Evolutionary conservation across 179 eudicot species (phyloP), one percentile per base, ranked within the genome.

Genomic region (Beta lomatogona): DNA sequence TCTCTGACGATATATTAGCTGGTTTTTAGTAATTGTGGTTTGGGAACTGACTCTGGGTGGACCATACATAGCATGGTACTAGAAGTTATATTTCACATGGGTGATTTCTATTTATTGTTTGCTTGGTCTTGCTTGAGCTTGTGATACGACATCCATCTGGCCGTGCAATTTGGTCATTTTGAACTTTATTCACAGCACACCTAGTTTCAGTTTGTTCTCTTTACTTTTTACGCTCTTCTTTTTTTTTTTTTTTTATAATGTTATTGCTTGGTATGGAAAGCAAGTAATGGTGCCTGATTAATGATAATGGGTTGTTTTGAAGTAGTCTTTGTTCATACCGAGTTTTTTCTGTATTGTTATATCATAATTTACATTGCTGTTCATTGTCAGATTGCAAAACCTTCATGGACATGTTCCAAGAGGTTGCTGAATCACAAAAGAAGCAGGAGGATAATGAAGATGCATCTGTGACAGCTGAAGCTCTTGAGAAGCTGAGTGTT

Each of bases 351-450:
- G 12, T 71, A 21, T 50, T n/a, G 1, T 72, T 12, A 72, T 72
- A 22, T 72, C 18, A 1, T 53, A 25, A 52, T 7, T 13, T 9
- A 5, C 10, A 18, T 11, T 22, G 31, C 21, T 71, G 75, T 25
- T 31, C 58, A 57, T 75, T 52, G 28, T 52, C 88, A 93, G 97
- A 92, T 83, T 85, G 89, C 89, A 92, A 86, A 79, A 70, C 73
- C 25, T 93, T 93, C 87, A 93, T 88, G 91, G 93, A 90, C 82
- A 82, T 67, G 63, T 82, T 92, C 80, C 88, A 87, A 86, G 93
- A 92, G 87, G 80, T 92, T 36, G 92, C 92, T 48, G 94, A 91
- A 84, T 92, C 94, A 64, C 94, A 87, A 79, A 77, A 71, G 79
- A 81, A 82, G 74, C 87, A 82, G 82, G 92, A 85, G 64, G 97